phyloP scores from a whole-genome alignment of 1,284 basidiomycete species.

The Coniferiporia sulphurascens region DNA sequence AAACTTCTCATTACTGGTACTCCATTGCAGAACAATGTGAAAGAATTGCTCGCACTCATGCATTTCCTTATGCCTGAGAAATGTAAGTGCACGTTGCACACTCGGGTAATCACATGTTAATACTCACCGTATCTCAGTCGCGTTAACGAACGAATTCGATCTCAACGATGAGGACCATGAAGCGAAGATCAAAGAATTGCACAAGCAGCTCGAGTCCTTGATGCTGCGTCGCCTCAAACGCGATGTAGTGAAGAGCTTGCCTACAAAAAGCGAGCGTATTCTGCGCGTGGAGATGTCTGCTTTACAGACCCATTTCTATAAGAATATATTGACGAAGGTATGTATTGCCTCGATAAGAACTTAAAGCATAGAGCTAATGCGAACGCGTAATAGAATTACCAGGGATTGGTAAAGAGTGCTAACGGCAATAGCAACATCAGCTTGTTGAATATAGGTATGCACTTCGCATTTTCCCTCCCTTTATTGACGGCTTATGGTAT shows the following conservation, averaged over 20 bases:
- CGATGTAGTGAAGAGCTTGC: constrained; percentile 95
- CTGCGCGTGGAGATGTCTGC: constrained; percentile 97
- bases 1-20: constrained; percentile 98
- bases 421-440: constrained; percentile 85
- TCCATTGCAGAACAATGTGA: constrained; percentile 98
- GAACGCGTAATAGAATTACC: constrained; percentile 68
- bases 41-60: constrained; percentile 94
- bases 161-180: constrained; percentile 91
- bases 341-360: constrained; percentile 18
- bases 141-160: constrained; percentile 91
- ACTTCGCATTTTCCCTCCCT: background rate
- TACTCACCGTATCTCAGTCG: constrained; percentile 41
- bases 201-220: constrained; percentile 88
- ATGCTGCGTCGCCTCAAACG: constrained; percentile 96
- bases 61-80: constrained; percentile 99
- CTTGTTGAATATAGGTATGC: constrained; percentile 83
- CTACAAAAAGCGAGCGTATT: constrained; percentile 98
- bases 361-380: background rate
- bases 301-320: constrained; percentile 98
- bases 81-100: constrained; percentile 51
- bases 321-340: constrained; percentile 96
- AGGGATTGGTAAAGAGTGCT: constrained; percentile 84
- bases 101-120: constrained; percentile 4
- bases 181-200: constrained; percentile 90
- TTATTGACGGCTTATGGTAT: constrained; percentile 8